Conservation (phyloP, 2,329 filamentous ascomycete species). For the Ophiosphaerella narmari region DNA sequence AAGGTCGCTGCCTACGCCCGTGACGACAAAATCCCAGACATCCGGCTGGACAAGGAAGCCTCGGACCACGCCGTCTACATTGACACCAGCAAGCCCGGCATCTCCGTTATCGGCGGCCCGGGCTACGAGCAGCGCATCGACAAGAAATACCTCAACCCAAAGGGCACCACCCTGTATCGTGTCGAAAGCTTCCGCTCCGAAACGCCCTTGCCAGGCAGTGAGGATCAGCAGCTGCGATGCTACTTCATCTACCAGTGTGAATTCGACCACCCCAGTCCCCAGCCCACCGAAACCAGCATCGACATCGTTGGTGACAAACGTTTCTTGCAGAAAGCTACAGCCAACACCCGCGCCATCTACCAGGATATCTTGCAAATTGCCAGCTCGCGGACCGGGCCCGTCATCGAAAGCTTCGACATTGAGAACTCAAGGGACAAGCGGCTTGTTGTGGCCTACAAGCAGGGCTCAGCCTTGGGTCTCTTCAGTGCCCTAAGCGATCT, state of each 20-base stretch:
- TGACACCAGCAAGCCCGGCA: constrained; percentile 90
- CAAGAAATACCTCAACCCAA: constrained; percentile 89
- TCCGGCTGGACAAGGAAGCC: constrained; percentile 93
- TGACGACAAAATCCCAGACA: constrained; percentile 92
- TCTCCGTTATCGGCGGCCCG: constrained; percentile 77
- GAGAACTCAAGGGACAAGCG: constrained; percentile 90
- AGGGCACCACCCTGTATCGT: constrained; percentile 74
- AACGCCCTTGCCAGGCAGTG: constrained; percentile 73
- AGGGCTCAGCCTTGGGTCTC: constrained; percentile 86
- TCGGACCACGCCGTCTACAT: constrained; percentile 97
- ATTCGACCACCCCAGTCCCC: constrained; percentile 77
- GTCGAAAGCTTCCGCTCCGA: constrained; percentile 97
- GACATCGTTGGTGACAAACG: constrained; percentile 91
- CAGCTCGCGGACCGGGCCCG: constrained; percentile 83
- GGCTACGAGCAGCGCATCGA: constrained; percentile 93
- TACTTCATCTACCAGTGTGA: constrained; percentile 99
- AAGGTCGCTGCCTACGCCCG: constrained; percentile 93
- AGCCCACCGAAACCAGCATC: constrained; percentile 79
- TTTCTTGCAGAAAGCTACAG: constrained; percentile 93
- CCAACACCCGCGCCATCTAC: constrained; percentile 95
- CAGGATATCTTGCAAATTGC: constrained; percentile 89
- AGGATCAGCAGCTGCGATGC: constrained; percentile 85
- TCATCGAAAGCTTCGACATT: constrained; percentile 98
- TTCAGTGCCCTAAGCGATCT: constrained; percentile 95
- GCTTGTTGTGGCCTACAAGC: constrained; percentile 91